Evolutionary conservation across 2,329 filamentous ascomycete species (phyloP), one percentile per base, ranked within the genome.

Genomic region (Epichloe baconii): DNA sequence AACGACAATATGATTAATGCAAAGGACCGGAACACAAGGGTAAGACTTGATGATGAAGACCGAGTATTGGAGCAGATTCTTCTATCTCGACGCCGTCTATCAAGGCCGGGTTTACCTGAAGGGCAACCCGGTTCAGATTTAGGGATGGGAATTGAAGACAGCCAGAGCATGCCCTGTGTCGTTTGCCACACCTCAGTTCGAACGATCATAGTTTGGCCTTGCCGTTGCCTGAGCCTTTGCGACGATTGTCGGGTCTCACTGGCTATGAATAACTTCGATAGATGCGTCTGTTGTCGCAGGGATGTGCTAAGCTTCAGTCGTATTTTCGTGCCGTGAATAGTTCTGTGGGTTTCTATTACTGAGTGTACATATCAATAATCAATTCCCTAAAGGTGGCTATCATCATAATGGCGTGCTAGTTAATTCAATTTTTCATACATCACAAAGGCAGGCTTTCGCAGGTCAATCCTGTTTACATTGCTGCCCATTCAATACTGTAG

Each of bases 211-310:
- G 85, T 95, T 2, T 97, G 93, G 93, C 93, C 93, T 0, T 98
- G 93, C 65, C 86, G 93, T 2, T 98, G 93, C 64, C 75, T 98
- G 52, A 91, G 88, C 58, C 76, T 97, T 12, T 97, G 93, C 64
- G 93, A 98, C 65, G 93, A 97, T 58, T 97, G 93, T 64, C 78
- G 93, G 35, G 86, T 97, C 37, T 91, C 88, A 43, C 75, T 97
- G 55, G 93, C 93, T 3, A 90, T 95, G 82, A 94, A 96, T 65
- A 97, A 97, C 65, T 97, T 95, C 65, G 88, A 90, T 56, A 94
- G 88, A 63, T 98, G 93, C 64, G 90, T 97, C 40, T 97, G 91
- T 61, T 97, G 93, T 66, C 79, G 93, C 48, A 80, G 88, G 52
- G 86, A 93, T 59, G 88, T 97, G 34, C 80, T 82, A 51, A 93